phyloP scores from a whole-genome alignment of 192 early-diverging fungal species.

The Linnemannia elongata region DNA sequence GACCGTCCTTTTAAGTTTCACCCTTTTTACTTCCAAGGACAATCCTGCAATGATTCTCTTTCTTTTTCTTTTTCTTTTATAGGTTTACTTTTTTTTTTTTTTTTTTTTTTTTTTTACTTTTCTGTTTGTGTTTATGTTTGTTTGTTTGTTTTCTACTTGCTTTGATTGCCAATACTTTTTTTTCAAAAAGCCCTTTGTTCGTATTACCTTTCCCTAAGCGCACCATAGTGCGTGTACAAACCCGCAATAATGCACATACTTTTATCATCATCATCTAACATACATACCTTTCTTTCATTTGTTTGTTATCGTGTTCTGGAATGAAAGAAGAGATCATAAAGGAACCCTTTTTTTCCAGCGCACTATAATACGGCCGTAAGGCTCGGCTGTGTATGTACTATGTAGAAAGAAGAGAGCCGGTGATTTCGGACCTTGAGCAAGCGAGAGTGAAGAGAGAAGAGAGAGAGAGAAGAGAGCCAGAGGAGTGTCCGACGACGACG shows the following conservation, averaged over 20 bases:
- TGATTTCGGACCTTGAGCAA: no score
- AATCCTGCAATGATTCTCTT: neutral
- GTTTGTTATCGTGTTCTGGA: neutral
- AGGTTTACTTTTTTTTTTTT: neutral
- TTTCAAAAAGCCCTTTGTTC: neutral
- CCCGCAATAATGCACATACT: slow-evolving; percentile 16
- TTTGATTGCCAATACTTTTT: neutral
- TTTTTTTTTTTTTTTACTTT: neutral
- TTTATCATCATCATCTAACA: neutral
- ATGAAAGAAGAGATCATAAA: neutral
- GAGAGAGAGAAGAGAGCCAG: no score
- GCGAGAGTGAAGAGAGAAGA: no score
- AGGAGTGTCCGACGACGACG: no score
- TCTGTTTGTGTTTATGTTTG: slow-evolving; percentile 8
- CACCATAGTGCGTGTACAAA: neutral
- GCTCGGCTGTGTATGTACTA: no score
- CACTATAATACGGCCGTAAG: no score
- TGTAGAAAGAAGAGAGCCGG: no score
- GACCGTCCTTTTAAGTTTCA: neutral
- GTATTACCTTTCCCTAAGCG: neutral
- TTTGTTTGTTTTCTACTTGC: slow-evolving; percentile 17
- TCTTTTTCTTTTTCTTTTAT: neutral
- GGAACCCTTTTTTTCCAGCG: no score
- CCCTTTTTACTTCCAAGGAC: neutral
- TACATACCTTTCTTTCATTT: neutral